Conservation (phyloP, 345 rosid species). For the Linum trigynum region DNA sequence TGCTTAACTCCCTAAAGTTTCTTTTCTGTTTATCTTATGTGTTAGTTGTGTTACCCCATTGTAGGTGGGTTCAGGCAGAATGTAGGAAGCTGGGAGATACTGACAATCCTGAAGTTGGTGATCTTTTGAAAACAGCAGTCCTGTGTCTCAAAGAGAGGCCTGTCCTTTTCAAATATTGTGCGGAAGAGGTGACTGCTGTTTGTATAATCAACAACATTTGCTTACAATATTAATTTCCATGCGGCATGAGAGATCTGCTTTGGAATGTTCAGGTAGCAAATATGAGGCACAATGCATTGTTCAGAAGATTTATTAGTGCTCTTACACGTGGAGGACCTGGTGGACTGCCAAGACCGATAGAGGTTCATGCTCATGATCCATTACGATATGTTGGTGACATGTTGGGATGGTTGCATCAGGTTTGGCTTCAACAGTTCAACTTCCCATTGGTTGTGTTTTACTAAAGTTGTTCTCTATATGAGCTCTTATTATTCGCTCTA, state of each 20-base stretch:
- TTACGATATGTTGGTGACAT: constrained; percentile 94
- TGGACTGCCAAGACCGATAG: constrained; percentile 97
- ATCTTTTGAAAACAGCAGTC: constrained; percentile 73
- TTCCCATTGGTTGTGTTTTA: constrained; percentile 8
- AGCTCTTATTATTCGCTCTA: constrained; percentile 9
- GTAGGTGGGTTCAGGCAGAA: constrained; percentile 98
- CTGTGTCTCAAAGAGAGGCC: constrained; percentile 91
- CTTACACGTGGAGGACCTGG: constrained; percentile 99
- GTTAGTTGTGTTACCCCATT: constrained; percentile 3
- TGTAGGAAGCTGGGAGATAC: constrained; percentile 90
- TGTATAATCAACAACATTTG: neutral
- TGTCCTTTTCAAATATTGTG: constrained; percentile 94
- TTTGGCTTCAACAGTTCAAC: constrained; percentile 26
- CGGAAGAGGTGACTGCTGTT: constrained; percentile 71
- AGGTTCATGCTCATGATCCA: constrained; percentile 99
- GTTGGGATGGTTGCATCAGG: constrained; percentile 99
- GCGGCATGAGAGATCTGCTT: constrained; percentile 10
- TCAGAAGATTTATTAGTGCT: constrained; percentile 97
- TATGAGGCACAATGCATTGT: constrained; percentile 88
- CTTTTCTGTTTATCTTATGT: constrained; percentile 1
- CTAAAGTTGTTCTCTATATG: constrained; percentile 6
- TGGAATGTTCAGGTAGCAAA: constrained; percentile 65
- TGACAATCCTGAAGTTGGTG: constrained; percentile 89
- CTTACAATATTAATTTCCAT: constrained; percentile 6
- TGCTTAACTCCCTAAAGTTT: constrained; percentile 2